Conservation (phyloP, 1,139 yeast species). For the Sugiyamaella grinbergsii region DNA sequence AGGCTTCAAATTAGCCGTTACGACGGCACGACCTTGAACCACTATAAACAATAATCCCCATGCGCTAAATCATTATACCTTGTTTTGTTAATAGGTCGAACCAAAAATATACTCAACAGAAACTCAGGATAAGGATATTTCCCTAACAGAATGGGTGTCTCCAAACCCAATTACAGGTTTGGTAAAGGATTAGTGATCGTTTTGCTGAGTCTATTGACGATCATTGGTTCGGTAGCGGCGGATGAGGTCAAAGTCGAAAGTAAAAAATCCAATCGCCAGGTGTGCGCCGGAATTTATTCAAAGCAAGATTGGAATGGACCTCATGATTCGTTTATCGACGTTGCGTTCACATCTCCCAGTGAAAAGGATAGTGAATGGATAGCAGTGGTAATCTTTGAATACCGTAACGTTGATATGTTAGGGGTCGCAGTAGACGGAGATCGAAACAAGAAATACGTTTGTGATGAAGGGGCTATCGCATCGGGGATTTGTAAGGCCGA, state of each 20-base stretch:
- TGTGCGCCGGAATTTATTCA: constrained; percentile 88
- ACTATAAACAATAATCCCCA: too few relatives aligned
- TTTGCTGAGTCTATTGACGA: neutral
- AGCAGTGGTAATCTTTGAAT: constrained; percentile 78
- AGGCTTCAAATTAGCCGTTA: too few relatives aligned
- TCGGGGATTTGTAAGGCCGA: constrained; percentile 57
- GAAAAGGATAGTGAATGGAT: constrained; percentile 50
- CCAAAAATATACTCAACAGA: too few relatives aligned
- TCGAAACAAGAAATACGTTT: constrained; percentile 56
- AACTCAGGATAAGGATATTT: too few relatives aligned
- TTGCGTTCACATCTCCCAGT: constrained; percentile 46
- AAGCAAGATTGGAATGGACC: constrained; percentile 87
- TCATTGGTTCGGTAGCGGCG: constrained; percentile 7
- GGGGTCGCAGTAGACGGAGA: constrained; percentile 55
- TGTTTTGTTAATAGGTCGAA: too few relatives aligned
- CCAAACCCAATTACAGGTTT: neutral
- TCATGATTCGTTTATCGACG: constrained; percentile 42
- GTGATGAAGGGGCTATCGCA: constrained; percentile 70
- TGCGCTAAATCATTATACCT: too few relatives aligned
- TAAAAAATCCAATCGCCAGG: constrained; percentile 56
- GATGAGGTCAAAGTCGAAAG: constrained; percentile 38
- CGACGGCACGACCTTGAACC: too few relatives aligned
- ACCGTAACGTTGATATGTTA: constrained; percentile 67
- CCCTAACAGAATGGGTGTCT: neutral
- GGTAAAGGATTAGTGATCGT: neutral